Percentiles rank a stretch among this genome's conserved stretches.
phyloP scores from a whole-genome alignment of 495 filamentous ascomycete species.

The Aspergillus avenaceus region DNA sequence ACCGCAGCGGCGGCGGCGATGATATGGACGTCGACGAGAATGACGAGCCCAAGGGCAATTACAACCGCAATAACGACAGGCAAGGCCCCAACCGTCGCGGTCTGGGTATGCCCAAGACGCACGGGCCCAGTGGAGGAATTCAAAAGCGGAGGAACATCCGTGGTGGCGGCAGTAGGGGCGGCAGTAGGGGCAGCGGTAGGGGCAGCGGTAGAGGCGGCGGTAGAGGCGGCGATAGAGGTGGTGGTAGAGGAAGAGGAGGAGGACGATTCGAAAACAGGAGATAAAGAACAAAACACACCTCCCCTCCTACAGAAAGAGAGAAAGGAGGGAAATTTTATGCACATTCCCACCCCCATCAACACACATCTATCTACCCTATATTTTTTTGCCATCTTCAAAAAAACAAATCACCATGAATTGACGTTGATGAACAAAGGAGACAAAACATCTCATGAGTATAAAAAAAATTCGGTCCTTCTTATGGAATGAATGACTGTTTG shows the following conservation, averaged over 20 bases:
- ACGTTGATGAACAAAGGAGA: conserved; percentile 3
- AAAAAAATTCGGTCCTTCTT: too few relatives aligned
- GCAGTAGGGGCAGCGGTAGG: conserved; percentile 7
- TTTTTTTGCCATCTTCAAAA: not conserved
- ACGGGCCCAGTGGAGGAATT: conserved; percentile 35
- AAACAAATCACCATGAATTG: not conserved
- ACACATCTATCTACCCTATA: not conserved
- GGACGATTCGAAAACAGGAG: conserved; percentile 18
- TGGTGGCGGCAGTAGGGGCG: not conserved
- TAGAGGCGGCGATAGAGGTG: conserved; percentile 9
- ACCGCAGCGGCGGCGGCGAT: conserved; percentile 44
- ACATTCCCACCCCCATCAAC: not conserved
- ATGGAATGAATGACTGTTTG: too few relatives aligned
- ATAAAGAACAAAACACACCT: too few relatives aligned
- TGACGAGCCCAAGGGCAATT: conserved; percentile 9
- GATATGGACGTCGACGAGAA: conserved; percentile 70
- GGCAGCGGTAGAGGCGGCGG: conserved; percentile 23
- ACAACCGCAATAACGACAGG: not conserved
- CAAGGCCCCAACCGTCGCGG: conserved; percentile 38
- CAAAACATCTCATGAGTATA: too few relatives aligned
- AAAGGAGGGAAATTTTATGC: too few relatives aligned
- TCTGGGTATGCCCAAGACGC: conserved; percentile 42
- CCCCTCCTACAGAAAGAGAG: too few relatives aligned
- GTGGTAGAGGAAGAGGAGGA: conserved; percentile 13
- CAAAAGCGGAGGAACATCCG: conserved; percentile 28